Percentiles rank a stretch among this genome's conserved stretches.
These are phyloP conservation scores for Colletotrichum limetticola DNA, from an alignment of 2,329 filamentous ascomycete genomes.

Conservation along the genomic window DNA sequence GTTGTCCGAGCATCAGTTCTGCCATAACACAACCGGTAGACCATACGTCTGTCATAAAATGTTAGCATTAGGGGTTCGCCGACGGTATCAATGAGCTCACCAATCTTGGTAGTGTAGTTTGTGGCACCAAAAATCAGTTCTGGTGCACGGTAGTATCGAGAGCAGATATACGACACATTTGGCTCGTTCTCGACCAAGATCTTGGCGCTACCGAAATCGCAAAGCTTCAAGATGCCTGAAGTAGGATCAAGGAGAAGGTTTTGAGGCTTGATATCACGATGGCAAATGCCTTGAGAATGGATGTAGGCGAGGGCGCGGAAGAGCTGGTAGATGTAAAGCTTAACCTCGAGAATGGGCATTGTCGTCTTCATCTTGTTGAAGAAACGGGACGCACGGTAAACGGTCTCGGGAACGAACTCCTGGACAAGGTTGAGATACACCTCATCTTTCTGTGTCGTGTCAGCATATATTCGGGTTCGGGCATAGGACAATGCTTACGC, in stretches of 20 bases:
- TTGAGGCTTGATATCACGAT: slow-evolving; percentile 98
- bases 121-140: slow-evolving; percentile 99
- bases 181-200: slow-evolving; percentile 98
- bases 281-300: slow-evolving; percentile 98
- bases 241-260: slow-evolving; percentile 93
- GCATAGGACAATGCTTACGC: slow-evolving; percentile 67
- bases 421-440: slow-evolving; percentile 98
- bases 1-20: slow-evolving; percentile 98
- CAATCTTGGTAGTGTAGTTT: slow-evolving; percentile 99
- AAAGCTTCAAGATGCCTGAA: slow-evolving; percentile 94
- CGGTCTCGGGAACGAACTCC: slow-evolving; percentile 97
- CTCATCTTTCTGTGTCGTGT: slow-evolving; percentile 81
- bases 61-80: slow-evolving; percentile 12
- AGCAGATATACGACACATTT: slow-evolving; percentile 99
- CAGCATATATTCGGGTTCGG: background rate
- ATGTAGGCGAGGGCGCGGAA: slow-evolving; percentile 99
- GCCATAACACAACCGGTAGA: slow-evolving; percentile 99
- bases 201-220: slow-evolving; percentile 98
- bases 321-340: slow-evolving; percentile 99
- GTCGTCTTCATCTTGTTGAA: slow-evolving; percentile 99
- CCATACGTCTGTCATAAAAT: slow-evolving; percentile 82
- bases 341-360: slow-evolving; percentile 98
- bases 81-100: slow-evolving; percentile 64
- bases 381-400: slow-evolving; percentile 96
- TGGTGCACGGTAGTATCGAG: slow-evolving; percentile 96